Conservation (phyloP, 352 stramenopile genomes). For the Phytophthora palmivora region DNA sequence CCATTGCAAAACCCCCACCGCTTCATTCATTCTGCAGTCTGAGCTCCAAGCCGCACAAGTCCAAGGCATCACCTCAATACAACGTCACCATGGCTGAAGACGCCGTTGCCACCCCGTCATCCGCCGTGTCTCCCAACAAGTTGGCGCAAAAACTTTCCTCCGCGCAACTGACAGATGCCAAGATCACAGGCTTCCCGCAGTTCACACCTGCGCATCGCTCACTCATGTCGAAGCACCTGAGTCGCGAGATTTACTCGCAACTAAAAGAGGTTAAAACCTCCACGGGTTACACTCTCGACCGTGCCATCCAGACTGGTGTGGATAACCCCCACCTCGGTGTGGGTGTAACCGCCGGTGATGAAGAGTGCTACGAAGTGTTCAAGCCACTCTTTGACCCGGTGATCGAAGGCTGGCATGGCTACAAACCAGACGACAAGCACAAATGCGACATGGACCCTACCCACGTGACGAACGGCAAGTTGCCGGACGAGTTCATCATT, state of each 20-base stretch:
- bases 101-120: conserved; percentile 8
- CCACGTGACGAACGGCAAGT: conserved; percentile 55
- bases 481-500: conserved; percentile 85
- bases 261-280: conserved; percentile 73
- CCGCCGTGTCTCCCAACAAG: conserved; percentile 70
- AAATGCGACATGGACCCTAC: conserved; percentile 82
- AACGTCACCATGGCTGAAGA: conserved; percentile 43
- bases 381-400: conserved; percentile 80
- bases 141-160: conserved; percentile 83
- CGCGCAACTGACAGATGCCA: conserved; percentile 72
- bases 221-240: conserved; percentile 84
- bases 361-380: conserved; percentile 87
- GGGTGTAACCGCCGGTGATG: conserved; percentile 80
- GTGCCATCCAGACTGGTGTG: conserved; percentile 81
- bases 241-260: conserved; percentile 71
- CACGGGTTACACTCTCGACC: conserved; percentile 81
- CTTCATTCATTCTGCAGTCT: conserved; percentile 27
- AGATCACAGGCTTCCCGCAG: conserved; percentile 71
- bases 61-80: background rate
- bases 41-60: conserved; percentile 16
- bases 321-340: conserved; percentile 75
- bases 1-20: background rate
- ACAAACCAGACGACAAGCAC: conserved; percentile 62
- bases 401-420: conserved; percentile 86
- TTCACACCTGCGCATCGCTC: conserved; percentile 81